Evolutionary conservation across 2,329 filamentous ascomycete species (phyloP), one percentile per base, ranked within the genome.

Genomic region (Cadophora gregata): DNA sequence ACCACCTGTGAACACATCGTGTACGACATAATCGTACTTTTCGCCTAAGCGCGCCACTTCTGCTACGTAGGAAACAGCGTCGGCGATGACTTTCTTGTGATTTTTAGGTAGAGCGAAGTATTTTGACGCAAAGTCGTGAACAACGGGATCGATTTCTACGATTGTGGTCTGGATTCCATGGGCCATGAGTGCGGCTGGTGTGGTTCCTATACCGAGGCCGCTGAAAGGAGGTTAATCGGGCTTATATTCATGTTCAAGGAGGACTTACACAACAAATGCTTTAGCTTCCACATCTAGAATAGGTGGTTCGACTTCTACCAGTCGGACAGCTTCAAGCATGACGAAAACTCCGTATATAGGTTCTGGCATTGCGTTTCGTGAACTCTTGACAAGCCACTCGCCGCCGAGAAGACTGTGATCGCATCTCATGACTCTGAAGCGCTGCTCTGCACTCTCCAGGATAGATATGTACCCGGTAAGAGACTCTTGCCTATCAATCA

Each of bases 1-100:
- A 62, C 96, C 96, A 27, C 96, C 96, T 0, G 96, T 99, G 78
- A 99, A 99, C 27, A 99, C 96, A 73, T 99, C 96, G 78, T 99
- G 96, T 63, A 99, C 85, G 75, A 99, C 96, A 81, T 97, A 98
- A 80, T 97, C 90, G 78, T 91, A 99, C 31, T 82, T 82, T 56
- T 82, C 67, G 21, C 70, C 71, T 66, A 73, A 55, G 60, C 79
- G 75, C 63, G 81, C 81, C 58, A 84, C 76, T 62, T 79, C 75
- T 55, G 82, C 78, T 21, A 88, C 85, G 78, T 89, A 97, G n/a
- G 81, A 80, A 2, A 93, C 88, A 0, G 96, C 96, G 74, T 99
- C 93, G 60, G 89, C 86, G 69, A 98, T 89, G 62, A 93, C 86
- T n/a, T 90, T 85, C 0, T 87, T 92, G 79, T 96, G 92, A 72